Conservation (phyloP, 2,329 filamentous ascomycete species). For the Aquanectria penicillioides region DNA sequence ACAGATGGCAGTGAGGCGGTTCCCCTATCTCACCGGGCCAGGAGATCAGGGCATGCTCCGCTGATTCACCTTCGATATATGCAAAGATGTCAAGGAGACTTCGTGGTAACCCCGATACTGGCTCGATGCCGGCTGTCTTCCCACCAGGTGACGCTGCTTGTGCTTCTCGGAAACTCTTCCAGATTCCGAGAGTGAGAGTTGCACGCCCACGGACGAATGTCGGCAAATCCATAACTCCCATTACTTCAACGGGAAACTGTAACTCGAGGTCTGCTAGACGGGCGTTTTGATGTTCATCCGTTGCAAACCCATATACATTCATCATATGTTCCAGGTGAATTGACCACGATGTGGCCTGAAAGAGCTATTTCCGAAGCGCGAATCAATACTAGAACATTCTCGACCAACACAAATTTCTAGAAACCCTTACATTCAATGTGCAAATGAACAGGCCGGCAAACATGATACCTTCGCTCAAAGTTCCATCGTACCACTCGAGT, state of each 20-base stretch:
- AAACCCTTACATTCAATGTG: slow-evolving; percentile 23
- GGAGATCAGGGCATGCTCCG: slow-evolving; percentile 28
- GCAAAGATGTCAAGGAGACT: slow-evolving; percentile 41
- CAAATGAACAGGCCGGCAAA: slow-evolving; percentile 26
- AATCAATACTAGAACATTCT: too few species aligned
- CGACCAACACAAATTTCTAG: too few species aligned
- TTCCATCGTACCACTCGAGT: slow-evolving; percentile 12
- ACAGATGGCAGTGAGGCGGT: slow-evolving; percentile 41
- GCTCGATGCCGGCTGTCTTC: slow-evolving; percentile 31
- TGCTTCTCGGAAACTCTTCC: slow-evolving; percentile 14
- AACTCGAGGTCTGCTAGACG: background rate
- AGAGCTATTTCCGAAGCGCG: slow-evolving; percentile 27
- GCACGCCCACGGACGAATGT: slow-evolving; percentile 31
- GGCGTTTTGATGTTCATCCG: background rate
- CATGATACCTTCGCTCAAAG: slow-evolving; percentile 13
- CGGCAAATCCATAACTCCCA: slow-evolving; percentile 35
- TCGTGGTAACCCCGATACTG: slow-evolving; percentile 40
- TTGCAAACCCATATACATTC: slow-evolving; percentile 22
- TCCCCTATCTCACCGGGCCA: slow-evolving; percentile 42
- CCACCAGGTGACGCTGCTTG: slow-evolving; percentile 4
- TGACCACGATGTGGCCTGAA: slow-evolving; percentile 30
- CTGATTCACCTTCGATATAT: slow-evolving; percentile 18
- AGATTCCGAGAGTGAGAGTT: slow-evolving; percentile 23
- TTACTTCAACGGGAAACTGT: slow-evolving; percentile 20
- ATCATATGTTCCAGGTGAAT: slow-evolving; percentile 29